Base-by-base conservation (phyloP, 2,329 filamentous ascomycete species). In the Trichoderma harzianum region DNA sequence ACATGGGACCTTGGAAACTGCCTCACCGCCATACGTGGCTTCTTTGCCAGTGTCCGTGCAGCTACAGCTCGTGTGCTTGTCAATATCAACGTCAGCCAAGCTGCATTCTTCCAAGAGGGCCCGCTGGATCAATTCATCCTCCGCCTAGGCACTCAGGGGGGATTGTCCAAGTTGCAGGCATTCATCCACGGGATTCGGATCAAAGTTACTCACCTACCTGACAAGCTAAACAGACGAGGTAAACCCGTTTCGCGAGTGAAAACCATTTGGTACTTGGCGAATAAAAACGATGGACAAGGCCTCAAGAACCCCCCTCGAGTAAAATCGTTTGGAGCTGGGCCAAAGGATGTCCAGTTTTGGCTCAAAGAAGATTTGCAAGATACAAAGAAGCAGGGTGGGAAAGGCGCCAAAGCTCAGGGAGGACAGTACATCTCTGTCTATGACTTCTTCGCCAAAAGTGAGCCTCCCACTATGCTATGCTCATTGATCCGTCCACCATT, bases 281-380 rank as follows among this genome's bases (percentile, higher is more conserved):
- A 73, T 14, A 70, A 71, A n/a, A 76, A 78, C 5, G 80, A 85
- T 60, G 80, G 81, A 0, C 75, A 74, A 11, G 65, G 72, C 0
- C 65, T 77, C n/a, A 71, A 55, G 1, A 76, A 78, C 18, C 80
- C 76, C 0, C 78, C 80, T 0, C 71, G 55, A 1, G 77, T 82
- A 2, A 36, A 7, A 0, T 43, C 62, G 1, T 76, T 75, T 47
- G 87, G 83, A 8, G 86, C 86, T 60, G 84, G 85, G 1, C 83
- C 89, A 0, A 82, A 82, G 12, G 79, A 86, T 0, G 88, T 91
- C 3, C 76, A 84, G 39, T 91, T 91, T 75, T 90, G 84, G 80
- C 73, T 86, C 1, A 79, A 82, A 7, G 32, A 24, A 10, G 32
- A 58, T 1, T 18, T 32, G 6, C 24, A 43, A 11, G 64, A 34